Evolutionary conservation across 2,329 filamentous ascomycete genomes (phyloP).

Genomic region (Diplodia sapinea): DNA sequence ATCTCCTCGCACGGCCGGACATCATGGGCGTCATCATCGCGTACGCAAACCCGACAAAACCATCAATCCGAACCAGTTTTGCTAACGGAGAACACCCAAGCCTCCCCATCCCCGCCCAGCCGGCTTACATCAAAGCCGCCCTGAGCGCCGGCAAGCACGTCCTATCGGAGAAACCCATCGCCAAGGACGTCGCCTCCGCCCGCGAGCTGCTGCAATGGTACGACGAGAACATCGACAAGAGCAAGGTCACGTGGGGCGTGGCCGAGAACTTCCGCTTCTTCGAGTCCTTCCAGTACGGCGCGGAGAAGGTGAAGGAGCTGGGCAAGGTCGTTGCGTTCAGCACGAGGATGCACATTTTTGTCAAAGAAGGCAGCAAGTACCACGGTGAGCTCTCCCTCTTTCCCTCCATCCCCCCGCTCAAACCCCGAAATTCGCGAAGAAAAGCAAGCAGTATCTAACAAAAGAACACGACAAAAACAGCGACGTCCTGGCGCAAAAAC

Average conservation of each 20-base stretch:
- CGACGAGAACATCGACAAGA: slow-evolving; percentile 41
- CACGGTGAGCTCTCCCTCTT: slow-evolving; percentile 39
- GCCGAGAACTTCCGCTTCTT: slow-evolving; percentile 77
- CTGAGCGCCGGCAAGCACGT: slow-evolving; percentile 72
- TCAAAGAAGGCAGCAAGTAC: slow-evolving; percentile 61
- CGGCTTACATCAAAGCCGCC: slow-evolving; percentile 63
- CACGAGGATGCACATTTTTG: slow-evolving; percentile 52
- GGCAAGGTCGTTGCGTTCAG: slow-evolving; percentile 63
- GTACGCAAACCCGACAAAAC: slow-evolving; percentile 38
- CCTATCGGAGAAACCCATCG: slow-evolving; percentile 72
- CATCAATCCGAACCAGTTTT: not conserved
- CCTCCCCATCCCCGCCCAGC: slow-evolving; percentile 68
- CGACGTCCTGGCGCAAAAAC: slow-evolving; percentile 68
- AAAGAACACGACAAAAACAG: slow-evolving; percentile 34
- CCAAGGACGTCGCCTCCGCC: slow-evolving; percentile 62
- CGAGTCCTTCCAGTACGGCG: slow-evolving; percentile 60
- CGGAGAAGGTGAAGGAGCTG: slow-evolving; percentile 56
- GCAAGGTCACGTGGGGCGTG: slow-evolving; percentile 43
- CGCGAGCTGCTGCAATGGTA: slow-evolving; percentile 51
- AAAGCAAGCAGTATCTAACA: not conserved
- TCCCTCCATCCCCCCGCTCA: not conserved
- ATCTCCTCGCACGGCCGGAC: slow-evolving; percentile 61
- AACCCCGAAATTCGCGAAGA: no score
- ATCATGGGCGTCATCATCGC: slow-evolving; percentile 63
- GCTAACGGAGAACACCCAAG: slow-evolving; percentile 41